Evolutionary conservation across 768 basidiomycete species (phyloP).

Genomic region (Saitozyma podzolica): DNA sequence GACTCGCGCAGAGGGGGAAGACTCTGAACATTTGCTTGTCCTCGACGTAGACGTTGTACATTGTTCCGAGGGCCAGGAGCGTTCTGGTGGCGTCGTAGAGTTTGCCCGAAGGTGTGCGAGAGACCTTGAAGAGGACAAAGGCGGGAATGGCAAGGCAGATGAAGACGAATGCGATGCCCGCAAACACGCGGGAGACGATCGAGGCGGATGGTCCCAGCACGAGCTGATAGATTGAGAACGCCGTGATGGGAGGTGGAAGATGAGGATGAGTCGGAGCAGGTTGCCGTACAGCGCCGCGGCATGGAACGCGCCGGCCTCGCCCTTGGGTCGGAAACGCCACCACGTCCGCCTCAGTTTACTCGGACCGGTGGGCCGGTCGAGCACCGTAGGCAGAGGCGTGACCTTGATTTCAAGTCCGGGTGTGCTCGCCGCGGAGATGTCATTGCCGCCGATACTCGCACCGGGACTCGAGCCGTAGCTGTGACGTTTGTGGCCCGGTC

Average conservation of each 20-base stretch:
- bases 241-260: conserved; percentile 91
- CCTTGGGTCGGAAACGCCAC: conserved; percentile 50
- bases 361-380: conserved; percentile 6
- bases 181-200: conserved; percentile 69
- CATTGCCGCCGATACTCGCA: conserved; percentile 26
- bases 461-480: conserved; percentile 15
- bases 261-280: conserved; percentile 80
- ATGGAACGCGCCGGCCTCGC: conserved; percentile 52
- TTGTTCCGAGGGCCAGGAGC: conserved; percentile 80
- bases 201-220: conserved; percentile 62
- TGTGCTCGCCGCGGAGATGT: conserved; percentile 18
- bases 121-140: conserved; percentile 73
- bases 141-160: conserved; percentile 77
- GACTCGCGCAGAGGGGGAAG: conserved; percentile 75
- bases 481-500: conserved; percentile 2
- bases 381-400: conserved; percentile 12
- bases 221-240: conserved; percentile 88
- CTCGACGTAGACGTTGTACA: conserved; percentile 92
- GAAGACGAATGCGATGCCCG: conserved; percentile 74
- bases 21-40: conserved; percentile 85
- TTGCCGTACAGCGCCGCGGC: conserved; percentile 63
- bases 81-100: conserved; percentile 94
- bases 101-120: conserved; percentile 77
- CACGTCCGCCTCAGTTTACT: conserved; percentile 38
- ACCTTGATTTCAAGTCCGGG: conserved; percentile 6